phyloP scores from a whole-genome alignment of 768 basidiomycete genomes.

The Macrolepiota albuminosa region DNA sequence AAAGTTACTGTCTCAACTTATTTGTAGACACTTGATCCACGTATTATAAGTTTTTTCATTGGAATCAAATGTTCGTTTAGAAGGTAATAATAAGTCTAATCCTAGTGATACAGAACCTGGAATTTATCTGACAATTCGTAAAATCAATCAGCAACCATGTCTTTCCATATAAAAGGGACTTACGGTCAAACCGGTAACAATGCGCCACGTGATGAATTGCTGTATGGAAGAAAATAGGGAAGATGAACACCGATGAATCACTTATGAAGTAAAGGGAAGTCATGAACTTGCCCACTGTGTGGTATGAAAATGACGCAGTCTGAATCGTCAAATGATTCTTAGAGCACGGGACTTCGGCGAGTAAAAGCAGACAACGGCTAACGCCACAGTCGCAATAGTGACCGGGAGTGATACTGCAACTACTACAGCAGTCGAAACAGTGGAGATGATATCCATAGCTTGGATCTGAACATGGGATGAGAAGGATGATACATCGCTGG shows the following conservation, averaged over 20 bases:
- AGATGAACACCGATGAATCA: background rate
- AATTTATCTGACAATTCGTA: background rate
- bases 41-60: background rate
- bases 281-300: background rate
- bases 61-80: background rate
- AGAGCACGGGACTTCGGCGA: constrained; percentile 6
- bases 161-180: too few relatives aligned
- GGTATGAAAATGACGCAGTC: background rate
- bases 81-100: background rate
- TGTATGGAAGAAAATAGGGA: background rate
- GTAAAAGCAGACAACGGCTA: constrained; percentile 30
- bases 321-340: constrained; percentile 1
- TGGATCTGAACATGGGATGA: constrained; percentile 2
- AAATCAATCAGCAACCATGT: background rate
- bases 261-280: background rate
- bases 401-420: constrained; percentile 28
- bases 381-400: constrained; percentile 30
- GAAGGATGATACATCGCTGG: background rate
- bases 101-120: background rate
- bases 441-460: constrained; percentile 14
- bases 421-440: constrained; percentile 21
- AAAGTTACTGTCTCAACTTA: background rate
- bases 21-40: background rate
- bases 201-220: background rate
- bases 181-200: background rate